Conservation (phyloP, 2,329 filamentous ascomycete genomes). For the Venturia nashicola region DNA sequence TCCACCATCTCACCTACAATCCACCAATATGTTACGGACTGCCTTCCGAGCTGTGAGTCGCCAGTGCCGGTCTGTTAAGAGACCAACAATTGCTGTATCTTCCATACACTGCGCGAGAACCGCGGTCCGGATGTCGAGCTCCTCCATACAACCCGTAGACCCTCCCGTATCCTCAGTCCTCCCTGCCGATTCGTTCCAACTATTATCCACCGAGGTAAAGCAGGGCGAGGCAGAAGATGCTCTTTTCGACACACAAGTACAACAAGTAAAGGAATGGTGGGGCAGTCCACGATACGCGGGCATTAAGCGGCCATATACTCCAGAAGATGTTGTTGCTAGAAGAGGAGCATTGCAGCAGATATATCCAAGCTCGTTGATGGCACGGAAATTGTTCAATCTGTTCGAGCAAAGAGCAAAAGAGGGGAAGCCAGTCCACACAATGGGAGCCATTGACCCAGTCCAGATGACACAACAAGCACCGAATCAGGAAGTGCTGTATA, state of each 20-base stretch:
- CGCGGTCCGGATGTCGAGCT: conserved; percentile 39
- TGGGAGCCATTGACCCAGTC: conserved; percentile 97
- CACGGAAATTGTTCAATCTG: conserved; percentile 84
- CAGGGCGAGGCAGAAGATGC: conserved; percentile 70
- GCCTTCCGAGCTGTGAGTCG: conserved; percentile 4
- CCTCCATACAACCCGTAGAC: conserved; percentile 39
- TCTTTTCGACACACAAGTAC: conserved; percentile 71
- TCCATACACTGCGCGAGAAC: conserved; percentile 13
- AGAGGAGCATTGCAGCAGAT: conserved; percentile 74
- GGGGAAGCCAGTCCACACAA: conserved; percentile 90
- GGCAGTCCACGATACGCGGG: conserved; percentile 68
- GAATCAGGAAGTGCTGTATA: conserved; percentile 90
- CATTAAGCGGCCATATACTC: conserved; percentile 84
- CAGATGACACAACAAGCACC: conserved; percentile 98
- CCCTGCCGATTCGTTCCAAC: conserved; percentile 70
- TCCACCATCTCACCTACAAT: not conserved
- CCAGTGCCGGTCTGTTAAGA: not conserved
- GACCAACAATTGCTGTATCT: not conserved
- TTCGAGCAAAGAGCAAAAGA: conserved; percentile 64
- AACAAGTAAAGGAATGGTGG: conserved; percentile 88
- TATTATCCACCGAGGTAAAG: conserved; percentile 68
- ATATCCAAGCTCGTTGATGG: conserved; percentile 91
- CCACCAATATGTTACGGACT: conserved; percentile 8
- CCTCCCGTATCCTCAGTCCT: conserved; percentile 49
- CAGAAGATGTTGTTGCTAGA: conserved; percentile 87